Base-by-base conservation (phyloP, 1,139 yeast species). In the Candida sanyaensis region DNA sequence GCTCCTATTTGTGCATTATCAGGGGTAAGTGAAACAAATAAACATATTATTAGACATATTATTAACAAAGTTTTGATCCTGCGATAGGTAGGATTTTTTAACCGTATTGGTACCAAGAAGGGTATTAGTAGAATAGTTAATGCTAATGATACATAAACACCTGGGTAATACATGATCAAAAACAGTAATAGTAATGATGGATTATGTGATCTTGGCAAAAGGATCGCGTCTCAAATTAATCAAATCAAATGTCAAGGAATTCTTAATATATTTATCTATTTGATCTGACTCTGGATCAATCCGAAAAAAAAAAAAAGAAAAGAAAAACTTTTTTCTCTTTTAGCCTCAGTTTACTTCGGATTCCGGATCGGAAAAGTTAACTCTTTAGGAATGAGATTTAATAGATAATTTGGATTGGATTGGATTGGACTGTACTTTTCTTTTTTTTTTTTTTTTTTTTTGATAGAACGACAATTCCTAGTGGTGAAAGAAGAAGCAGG, bases 1-100 rank as follows among this genome's bases (percentile, higher is more conserved):
- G 77, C 76, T 2, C 75, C 71, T 6, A 59, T 42, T 5, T 56
- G 55, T 2, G 76, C 74, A 9, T 44, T 48, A n/a, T 61, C 56
- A 0, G 78, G 78, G 0, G 75, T 65, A 17, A 67, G 48, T 6
- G 65, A 53, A 5, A 64, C 52, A 6, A 69, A 51, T 1, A 57
- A 47, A 7, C 64, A 60, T 2, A 65, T 46, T n/a, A 64, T 49
- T 6, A 65, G 50, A 4, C 54, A 47, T 7, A 63, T 37, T 9
- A 56, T 42, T 27, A 66, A 41, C 1, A 46, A 27, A 5, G 47
- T 50, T 42, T 60, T 55, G 12, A 57, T 37, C 7, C 41, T 48
- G 33, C 58, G 46, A 30, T 56, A 46, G 13, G 39, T 13, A 0
- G 31, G 50, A 46, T 47, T 52, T 43, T 55, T 60, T 6, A 51